These are phyloP conservation scores for Corchorus olitorius DNA, from an alignment of 345 rosid species.

Conservation along the genomic window DNA sequence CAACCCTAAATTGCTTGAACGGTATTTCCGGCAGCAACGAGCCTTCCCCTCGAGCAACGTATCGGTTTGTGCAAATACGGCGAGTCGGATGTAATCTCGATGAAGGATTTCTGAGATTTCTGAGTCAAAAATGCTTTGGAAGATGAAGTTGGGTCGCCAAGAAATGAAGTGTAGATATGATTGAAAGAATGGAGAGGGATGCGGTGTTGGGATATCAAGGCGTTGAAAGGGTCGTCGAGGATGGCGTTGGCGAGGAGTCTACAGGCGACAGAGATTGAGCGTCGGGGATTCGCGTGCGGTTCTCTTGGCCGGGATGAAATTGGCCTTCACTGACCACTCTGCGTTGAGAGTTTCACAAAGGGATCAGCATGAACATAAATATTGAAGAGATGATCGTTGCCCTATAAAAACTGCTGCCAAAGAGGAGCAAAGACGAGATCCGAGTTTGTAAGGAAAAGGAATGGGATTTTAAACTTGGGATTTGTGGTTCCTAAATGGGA, in stretches of 20 bases:
- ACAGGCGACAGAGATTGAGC: conserved; percentile 71
- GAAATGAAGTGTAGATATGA: conserved; percentile 57
- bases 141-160: conserved; percentile 36
- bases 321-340: conserved; percentile 41
- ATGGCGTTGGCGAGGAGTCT: conserved; percentile 73
- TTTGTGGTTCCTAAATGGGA: conserved; percentile 38
- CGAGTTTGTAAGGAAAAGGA: conserved; percentile 90
- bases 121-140: conserved; percentile 39
- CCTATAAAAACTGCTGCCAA: conserved; percentile 74
- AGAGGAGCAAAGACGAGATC: conserved; percentile 73
- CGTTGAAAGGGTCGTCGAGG: conserved; percentile 80
- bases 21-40: conserved; percentile 71
- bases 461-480: conserved; percentile 76
- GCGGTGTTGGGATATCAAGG: conserved; percentile 75
- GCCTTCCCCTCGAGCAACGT: conserved; percentile 60
- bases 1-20: conserved; percentile 63
- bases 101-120: conserved; percentile 50
- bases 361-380: conserved; percentile 87
- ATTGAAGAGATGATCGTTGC: conserved; percentile 55
- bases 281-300: conserved; percentile 74
- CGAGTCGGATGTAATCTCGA: conserved; percentile 68
- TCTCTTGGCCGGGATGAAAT: conserved; percentile 56
- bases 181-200: conserved; percentile 82
- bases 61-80: conserved; percentile 63
- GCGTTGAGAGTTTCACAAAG: conserved; percentile 24